Evolutionary conservation across 176 grass and related monocot species (phyloP).

Genomic region (Pontederia paniculata): DNA sequence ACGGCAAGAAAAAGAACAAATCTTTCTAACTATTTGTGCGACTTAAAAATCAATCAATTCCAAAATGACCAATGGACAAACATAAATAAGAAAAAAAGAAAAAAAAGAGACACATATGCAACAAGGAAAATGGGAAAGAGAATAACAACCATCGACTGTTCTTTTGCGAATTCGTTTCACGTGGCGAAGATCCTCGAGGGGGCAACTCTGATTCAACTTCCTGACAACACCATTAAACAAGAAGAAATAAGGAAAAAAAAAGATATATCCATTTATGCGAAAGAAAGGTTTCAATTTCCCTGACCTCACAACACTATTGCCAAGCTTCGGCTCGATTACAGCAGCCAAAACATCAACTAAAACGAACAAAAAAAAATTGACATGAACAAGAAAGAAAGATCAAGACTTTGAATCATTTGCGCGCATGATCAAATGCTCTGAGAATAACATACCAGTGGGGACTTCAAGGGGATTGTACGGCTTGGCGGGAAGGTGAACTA

Average conservation of each 20-base stretch:
- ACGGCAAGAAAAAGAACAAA: no score
- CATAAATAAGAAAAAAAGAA: not conserved
- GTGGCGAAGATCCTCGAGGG: slow-evolving; percentile 37
- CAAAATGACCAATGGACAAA: not conserved
- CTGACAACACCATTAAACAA: slow-evolving; percentile 13
- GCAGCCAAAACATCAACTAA: slow-evolving; percentile 7
- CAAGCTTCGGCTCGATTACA: slow-evolving; percentile 2
- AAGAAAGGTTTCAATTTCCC: not conserved
- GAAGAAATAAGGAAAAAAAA: not conserved
- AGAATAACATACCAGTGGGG: not conserved
- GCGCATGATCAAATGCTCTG: not conserved
- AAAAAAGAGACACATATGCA: not conserved
- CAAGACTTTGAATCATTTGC: not conserved
- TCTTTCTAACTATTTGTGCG: no score
- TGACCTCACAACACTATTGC: slow-evolving; percentile 1
- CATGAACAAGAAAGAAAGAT: not conserved
- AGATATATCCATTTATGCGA: not conserved
- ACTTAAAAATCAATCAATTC: not conserved
- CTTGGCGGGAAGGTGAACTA: slow-evolving; percentile 1
- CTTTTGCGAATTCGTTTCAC: slow-evolving; percentile 33
- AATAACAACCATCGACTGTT: slow-evolving; percentile 23
- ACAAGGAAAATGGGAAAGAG: not conserved
- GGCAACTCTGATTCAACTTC: slow-evolving; percentile 36
- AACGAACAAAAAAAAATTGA: not conserved
- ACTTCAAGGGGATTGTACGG: not conserved